phyloP scores from a whole-genome alignment of 495 filamentous ascomycete genomes.

The Cladorrhinum samala region DNA sequence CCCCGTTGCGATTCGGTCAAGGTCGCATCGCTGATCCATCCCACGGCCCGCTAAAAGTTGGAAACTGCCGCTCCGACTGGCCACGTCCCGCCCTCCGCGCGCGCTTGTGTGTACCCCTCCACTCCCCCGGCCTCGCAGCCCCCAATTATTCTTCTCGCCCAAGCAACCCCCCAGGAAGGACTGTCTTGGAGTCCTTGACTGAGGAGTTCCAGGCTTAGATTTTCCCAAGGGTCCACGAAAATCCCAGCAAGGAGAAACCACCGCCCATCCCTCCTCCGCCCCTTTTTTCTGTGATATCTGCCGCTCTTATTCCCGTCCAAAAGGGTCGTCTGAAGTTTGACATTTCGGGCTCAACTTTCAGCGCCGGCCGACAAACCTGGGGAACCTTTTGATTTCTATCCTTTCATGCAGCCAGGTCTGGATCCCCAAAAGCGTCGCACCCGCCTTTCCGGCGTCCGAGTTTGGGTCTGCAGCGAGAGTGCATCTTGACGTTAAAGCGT shows the following conservation, averaged over 20 bases:
- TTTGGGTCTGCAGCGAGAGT: slow-evolving; percentile 21
- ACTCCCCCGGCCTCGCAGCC: slow-evolving; percentile 12
- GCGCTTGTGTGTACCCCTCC: slow-evolving; percentile 13
- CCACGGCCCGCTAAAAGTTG: slow-evolving; percentile 15
- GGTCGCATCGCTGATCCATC: neutral
- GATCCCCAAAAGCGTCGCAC: slow-evolving; percentile 13
- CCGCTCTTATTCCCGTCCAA: slow-evolving; percentile 3
- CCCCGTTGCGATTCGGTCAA: neutral
- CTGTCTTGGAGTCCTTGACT: slow-evolving; percentile 1
- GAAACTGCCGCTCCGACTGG: slow-evolving; percentile 15
- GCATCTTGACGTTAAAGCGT: no score
- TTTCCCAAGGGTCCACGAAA: slow-evolving; percentile 3
- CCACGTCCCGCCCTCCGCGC: slow-evolving; percentile 11
- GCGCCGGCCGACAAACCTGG: neutral
- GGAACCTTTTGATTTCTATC: slow-evolving; percentile 4
- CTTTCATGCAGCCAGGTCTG: slow-evolving; percentile 22
- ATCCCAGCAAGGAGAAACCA: slow-evolving; percentile 5
- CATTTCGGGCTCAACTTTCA: no score
- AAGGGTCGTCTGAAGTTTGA: no score
- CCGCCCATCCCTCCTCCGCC: neutral
- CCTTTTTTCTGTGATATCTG: slow-evolving; percentile 1
- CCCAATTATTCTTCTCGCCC: slow-evolving; percentile 15
- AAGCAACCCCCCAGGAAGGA: neutral
- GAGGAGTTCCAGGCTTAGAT: neutral
- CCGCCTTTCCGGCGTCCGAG: slow-evolving; percentile 25